These are phyloP conservation scores for Daldinia childiae DNA, from an alignment of 495 filamentous ascomycete genomes.

Conservation along the genomic window DNA sequence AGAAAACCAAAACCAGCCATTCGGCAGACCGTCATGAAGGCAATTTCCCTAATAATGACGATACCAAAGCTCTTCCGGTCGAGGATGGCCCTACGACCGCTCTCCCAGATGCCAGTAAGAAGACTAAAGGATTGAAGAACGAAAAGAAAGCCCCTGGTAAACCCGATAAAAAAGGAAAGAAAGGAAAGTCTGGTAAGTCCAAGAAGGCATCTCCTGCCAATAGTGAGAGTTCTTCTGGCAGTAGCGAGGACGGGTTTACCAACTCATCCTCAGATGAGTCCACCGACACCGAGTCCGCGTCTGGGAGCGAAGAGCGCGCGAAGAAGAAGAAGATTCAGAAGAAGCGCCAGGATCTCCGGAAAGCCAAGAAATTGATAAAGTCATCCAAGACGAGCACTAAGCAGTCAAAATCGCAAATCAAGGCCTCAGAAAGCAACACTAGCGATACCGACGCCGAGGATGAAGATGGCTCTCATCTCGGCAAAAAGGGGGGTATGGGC, in stretches of 20 bases:
- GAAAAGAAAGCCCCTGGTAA: slow-evolving; percentile 52
- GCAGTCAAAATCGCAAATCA: slow-evolving; percentile 35
- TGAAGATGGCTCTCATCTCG: slow-evolving; percentile 35
- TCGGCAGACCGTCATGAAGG: slow-evolving; percentile 37
- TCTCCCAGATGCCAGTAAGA: slow-evolving; percentile 37
- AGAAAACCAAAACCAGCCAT: slow-evolving; percentile 34
- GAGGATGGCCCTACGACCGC: slow-evolving; percentile 31
- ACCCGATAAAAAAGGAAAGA: slow-evolving; percentile 51
- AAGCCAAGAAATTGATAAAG: slow-evolving; percentile 51
- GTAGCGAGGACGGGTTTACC: slow-evolving; percentile 44
- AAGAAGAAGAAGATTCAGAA: slow-evolving; percentile 56
- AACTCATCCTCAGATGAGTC: slow-evolving; percentile 47
- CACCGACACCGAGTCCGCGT: slow-evolving; percentile 40
- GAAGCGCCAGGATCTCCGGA: slow-evolving; percentile 52
- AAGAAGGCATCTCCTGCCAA: slow-evolving; percentile 50
- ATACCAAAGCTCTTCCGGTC: slow-evolving; percentile 23
- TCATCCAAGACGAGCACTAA: slow-evolving; percentile 45
- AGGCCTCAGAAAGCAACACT: slow-evolving; percentile 50
- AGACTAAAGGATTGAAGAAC: slow-evolving; percentile 38
- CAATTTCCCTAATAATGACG: slow-evolving; percentile 12
- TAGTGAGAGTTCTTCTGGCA: slow-evolving; percentile 44
- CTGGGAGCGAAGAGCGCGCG: slow-evolving; percentile 34
- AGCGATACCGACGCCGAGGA: slow-evolving; percentile 45
- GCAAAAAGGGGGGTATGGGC: slow-evolving; percentile 22
- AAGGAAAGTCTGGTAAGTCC: slow-evolving; percentile 51